These are phyloP conservation scores for Scedosporium minutisporum DNA, from an alignment of 2,329 filamentous ascomycete genomes.

Conservation along the genomic window DNA sequence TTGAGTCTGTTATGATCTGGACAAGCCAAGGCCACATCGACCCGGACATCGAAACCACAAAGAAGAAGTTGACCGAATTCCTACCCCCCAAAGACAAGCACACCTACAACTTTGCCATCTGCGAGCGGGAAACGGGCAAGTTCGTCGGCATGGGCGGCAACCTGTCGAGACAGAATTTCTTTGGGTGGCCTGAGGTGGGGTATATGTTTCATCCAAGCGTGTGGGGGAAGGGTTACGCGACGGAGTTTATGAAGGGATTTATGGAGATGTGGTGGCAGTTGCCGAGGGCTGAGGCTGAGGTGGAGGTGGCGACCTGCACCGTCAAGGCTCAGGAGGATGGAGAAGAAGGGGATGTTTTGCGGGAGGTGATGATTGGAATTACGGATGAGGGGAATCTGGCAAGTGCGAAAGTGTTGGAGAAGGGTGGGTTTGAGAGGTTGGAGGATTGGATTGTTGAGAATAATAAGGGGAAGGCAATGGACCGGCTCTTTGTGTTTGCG, in stretches of 20 bases:
- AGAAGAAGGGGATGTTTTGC: conserved; percentile 16
- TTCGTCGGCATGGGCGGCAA: conserved; percentile 42
- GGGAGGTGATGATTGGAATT: conserved; percentile 35
- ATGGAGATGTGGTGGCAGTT: conserved; percentile 37
- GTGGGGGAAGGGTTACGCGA: conserved; percentile 49
- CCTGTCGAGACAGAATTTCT: conserved; percentile 21
- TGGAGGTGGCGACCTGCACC: conserved; percentile 31
- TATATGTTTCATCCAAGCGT: conserved; percentile 44
- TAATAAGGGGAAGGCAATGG: neutral
- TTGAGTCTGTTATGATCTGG: conserved; percentile 55
- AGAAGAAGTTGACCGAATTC: conserved; percentile 25
- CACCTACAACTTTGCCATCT: conserved; percentile 49
- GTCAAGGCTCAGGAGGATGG: conserved; percentile 14
- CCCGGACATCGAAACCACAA: conserved; percentile 32
- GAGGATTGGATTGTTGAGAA: conserved; percentile 1
- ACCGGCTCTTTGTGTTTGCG: conserved; percentile 2
- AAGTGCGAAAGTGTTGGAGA: conserved; percentile 47
- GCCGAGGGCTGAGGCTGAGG: conserved; percentile 32
- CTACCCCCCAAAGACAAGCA: conserved; percentile 39
- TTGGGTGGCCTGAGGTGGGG: conserved; percentile 49
- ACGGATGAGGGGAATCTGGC: conserved; percentile 37
- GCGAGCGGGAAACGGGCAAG: conserved; percentile 33
- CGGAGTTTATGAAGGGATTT: conserved; percentile 43
- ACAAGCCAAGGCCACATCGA: conserved; percentile 35
- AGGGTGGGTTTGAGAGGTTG: conserved; percentile 38